Conservation (phyloP, 345 rosid genomes). For the Noccaea bulbosa region DNA sequence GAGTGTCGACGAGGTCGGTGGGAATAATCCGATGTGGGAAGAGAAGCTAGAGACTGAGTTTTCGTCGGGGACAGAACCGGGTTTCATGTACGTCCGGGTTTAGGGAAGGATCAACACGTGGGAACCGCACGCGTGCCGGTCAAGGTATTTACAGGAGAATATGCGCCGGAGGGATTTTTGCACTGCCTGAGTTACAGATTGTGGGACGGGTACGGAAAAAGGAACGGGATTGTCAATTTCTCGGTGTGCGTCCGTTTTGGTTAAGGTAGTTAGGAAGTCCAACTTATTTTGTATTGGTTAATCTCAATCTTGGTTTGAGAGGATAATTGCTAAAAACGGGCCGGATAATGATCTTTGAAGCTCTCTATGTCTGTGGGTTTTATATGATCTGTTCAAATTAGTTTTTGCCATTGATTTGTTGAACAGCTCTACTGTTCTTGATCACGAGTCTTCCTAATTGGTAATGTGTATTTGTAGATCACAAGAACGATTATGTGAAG, state of each 20-base stretch:
- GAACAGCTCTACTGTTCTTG: not conserved
- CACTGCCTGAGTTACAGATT: constrained; percentile 38
- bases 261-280: constrained; percentile 12
- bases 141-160: constrained; percentile 37
- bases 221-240: constrained; percentile 37
- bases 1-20: constrained; percentile 13
- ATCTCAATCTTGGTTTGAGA: no score
- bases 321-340: no score
- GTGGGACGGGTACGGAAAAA: constrained; percentile 15
- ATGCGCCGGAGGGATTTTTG: constrained; percentile 38
- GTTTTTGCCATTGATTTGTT: not conserved
- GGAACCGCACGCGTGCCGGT: constrained; percentile 40
- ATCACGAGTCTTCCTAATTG: not conserved
- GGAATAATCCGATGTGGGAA: constrained; percentile 23
- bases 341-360: no score
- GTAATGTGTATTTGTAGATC: constrained; percentile 50
- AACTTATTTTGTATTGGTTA: not conserved
- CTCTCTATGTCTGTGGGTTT: not conserved
- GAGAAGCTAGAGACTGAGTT: constrained; percentile 36
- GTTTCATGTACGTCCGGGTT: constrained; percentile 33
- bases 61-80: not conserved
- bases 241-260: constrained; percentile 20
- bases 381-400: no score
- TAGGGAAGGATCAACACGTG: constrained; percentile 22
- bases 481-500: constrained; percentile 55